Conservation (phyloP, 2,329 filamentous ascomycete species). For the Coniochaeta pulveracea region DNA sequence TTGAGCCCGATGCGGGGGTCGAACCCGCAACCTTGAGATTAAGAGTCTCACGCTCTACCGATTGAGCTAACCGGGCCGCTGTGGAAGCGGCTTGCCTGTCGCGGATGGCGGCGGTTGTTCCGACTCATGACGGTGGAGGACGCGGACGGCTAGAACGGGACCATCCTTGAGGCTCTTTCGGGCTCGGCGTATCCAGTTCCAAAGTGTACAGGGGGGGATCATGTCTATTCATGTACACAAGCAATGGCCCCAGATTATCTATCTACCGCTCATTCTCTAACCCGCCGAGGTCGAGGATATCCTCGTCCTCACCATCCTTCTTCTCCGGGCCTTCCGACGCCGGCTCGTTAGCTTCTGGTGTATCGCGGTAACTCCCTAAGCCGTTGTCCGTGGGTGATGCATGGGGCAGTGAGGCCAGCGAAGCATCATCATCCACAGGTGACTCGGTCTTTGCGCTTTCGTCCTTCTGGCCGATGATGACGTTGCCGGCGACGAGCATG, state of each 20-base stretch:
- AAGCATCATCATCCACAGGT: constrained; percentile 6
- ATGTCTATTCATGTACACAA: too few relatives aligned
- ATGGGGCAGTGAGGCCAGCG: background rate
- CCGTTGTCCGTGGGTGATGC: constrained; percentile 13
- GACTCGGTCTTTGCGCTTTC: constrained; percentile 24
- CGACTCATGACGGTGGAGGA: too few relatives aligned
- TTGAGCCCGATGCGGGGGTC: constrained; percentile 32
- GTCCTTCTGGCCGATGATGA: constrained; percentile 64
- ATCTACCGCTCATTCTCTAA: constrained; percentile 5
- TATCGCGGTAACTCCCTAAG: constrained; percentile 15
- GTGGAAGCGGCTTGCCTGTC: too few relatives aligned
- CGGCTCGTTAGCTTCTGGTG: constrained; percentile 8
- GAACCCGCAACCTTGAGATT: constrained; percentile 21
- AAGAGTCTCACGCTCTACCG: constrained; percentile 66
- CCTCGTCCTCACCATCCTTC: constrained; percentile 14
- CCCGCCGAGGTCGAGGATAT: constrained; percentile 13
- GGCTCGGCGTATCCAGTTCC: too few relatives aligned
- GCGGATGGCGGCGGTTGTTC: too few relatives aligned
- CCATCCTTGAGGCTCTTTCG: too few relatives aligned
- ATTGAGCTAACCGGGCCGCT: constrained; percentile 57
- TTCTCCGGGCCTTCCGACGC: constrained; percentile 3
- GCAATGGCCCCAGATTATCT: too few relatives aligned
- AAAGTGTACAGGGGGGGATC: too few relatives aligned
- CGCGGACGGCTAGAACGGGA: too few relatives aligned
- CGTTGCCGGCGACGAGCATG: constrained; percentile 63